Conservation (phyloP, 2,329 filamentous ascomycete genomes). For the Cordyceps tenuipes region DNA sequence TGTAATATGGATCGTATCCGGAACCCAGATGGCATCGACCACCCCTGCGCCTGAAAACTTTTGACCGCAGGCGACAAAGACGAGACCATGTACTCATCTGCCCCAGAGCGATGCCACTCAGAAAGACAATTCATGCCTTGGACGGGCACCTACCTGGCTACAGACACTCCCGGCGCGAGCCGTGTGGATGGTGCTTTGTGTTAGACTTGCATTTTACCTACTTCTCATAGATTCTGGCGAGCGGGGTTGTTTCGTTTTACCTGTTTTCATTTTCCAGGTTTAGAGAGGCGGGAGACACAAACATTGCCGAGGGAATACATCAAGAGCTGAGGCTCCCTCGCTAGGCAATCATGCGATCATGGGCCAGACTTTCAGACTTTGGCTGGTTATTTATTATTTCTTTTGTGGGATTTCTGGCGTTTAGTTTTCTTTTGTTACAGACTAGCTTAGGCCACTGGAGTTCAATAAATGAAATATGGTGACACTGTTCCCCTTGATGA, state of each 20-base stretch:
- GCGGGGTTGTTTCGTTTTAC: not conserved
- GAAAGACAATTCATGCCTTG: not conserved
- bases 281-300: not conserved
- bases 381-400: not conserved
- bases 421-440: not conserved
- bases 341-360: not conserved
- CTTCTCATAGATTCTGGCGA: slow-evolving; percentile 5
- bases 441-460: not conserved
- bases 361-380: not conserved
- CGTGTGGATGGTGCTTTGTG: not conserved
- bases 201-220: slow-evolving; percentile 3
- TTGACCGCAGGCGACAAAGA: not conserved
- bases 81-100: not conserved
- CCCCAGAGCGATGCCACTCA: not conserved
- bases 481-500: not conserved
- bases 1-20: slow-evolving; percentile 35
- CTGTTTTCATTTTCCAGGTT: not conserved
- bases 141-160: slow-evolving; percentile 3
- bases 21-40: slow-evolving; percentile 22
- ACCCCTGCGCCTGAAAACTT: not conserved
- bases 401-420: slow-evolving; percentile 5
- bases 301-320: slow-evolving; percentile 8
- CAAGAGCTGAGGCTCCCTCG: slow-evolving; percentile 13
- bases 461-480: not conserved
- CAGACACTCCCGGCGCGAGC: not conserved